Base-by-base conservation (phyloP, 2,329 filamentous ascomycete species). In the Amylocarpus encephaloides region DNA sequence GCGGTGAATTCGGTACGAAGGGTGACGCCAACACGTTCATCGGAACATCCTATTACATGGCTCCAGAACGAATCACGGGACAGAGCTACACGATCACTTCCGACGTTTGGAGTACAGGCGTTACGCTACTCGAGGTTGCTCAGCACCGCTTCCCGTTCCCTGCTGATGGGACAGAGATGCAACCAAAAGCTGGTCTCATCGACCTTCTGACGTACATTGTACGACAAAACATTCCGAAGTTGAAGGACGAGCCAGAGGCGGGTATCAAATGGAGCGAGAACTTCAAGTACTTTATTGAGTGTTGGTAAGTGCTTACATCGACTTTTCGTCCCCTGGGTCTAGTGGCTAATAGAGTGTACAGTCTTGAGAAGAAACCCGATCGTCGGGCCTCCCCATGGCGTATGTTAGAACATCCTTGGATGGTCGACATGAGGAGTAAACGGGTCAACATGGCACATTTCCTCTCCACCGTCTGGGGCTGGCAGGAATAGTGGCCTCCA, bases 241-340 rank as follows among this genome's bases (percentile, higher is more conserved):
- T 98, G 56, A 97, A 96, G 70, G 93, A 98, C 60, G 93, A 98
- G 70, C 88, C 88, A 0, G 83, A 89, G 30, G 88, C 86, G 59
- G 84, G 85, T 52, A 94, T 98, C 59, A 85, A 85, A 66, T 98
- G 93, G 93, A 95, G 88, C 61, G 88, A 94, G 61, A 95, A 88
- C 65, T 97, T 98, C 72, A 98, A 98, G 69, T 96, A 96, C 68
- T 98, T 98, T 63, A 96, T 98, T 62, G 91, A 96, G 72, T 96
- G 91, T 80, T 97, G 93, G 92, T 97, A 80, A 67, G 88, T 83
- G 49, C 15, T 40, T 41, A n/a, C 15, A 18, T n/a, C 12, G 11
- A 32, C n/a, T 32, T 35, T 2, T 35, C 30, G 29, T 65, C 6
- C 2, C 30, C 29, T 42, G 38, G 38, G 66, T 4, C 6, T 34